phyloP scores from a whole-genome alignment of 1,284 basidiomycete genomes.

The Retiboletus fuscus region DNA sequence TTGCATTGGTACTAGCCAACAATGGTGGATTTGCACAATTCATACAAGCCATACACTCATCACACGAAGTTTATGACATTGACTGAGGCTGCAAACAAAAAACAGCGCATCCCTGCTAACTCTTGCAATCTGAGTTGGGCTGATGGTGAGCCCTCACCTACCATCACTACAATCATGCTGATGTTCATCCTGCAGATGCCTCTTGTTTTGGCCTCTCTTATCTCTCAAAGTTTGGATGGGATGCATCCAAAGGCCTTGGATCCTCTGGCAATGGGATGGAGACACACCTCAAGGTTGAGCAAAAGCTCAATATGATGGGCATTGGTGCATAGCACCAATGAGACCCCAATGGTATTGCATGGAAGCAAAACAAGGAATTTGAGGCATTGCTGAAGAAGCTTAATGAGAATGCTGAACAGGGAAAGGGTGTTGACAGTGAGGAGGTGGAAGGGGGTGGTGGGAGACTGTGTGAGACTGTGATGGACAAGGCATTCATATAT shows the following conservation, averaged over 20 bases:
- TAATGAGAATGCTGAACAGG: constrained; percentile 54
- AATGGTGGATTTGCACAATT: no score
- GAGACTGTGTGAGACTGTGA: neutral
- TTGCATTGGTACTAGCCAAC: no score
- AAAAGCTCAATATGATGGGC: constrained; percentile 85
- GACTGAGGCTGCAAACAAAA: constrained; percentile 62
- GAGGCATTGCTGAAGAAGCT: constrained; percentile 73
- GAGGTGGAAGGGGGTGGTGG: constrained; percentile 26
- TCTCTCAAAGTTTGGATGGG: constrained; percentile 81
- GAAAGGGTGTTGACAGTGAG: neutral
- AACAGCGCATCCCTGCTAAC: constrained; percentile 66
- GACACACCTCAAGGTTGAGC: constrained; percentile 76
- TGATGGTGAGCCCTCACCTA: constrained; percentile 63
- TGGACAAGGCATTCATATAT: constrained; percentile 14
- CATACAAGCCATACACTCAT: no score
- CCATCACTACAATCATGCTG: neutral
- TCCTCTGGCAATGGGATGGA: constrained; percentile 73
- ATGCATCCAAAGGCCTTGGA: constrained; percentile 79
- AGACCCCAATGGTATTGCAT: constrained; percentile 76
- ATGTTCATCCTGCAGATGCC: constrained; percentile 70
- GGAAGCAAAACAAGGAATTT: no score
- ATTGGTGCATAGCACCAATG: constrained; percentile 77
- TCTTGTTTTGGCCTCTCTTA: constrained; percentile 81
- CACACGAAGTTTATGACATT: no score
- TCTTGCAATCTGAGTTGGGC: constrained; percentile 80